phyloP scores from a whole-genome alignment of 352 stramenopile species.

The Phytopythium litorale region DNA sequence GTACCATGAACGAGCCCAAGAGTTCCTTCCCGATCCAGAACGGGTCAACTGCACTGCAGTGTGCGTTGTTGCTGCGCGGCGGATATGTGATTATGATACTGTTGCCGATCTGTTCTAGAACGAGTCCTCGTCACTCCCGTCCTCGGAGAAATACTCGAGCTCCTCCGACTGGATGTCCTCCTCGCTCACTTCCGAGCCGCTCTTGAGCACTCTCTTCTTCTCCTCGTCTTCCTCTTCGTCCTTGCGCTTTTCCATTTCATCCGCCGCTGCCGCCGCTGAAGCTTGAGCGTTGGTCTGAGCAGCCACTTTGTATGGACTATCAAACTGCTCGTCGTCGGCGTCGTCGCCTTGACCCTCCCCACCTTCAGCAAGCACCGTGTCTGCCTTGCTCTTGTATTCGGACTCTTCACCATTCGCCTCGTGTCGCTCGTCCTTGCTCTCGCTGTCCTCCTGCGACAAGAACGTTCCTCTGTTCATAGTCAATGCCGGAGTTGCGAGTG shows the following conservation, averaged over 20 bases:
- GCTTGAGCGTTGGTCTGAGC: neutral
- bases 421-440: slow-evolving; percentile 12
- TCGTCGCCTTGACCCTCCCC: neutral
- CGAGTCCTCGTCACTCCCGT: slow-evolving; percentile 75
- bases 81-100: neutral
- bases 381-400: slow-evolving; percentile 9
- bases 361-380: slow-evolving; percentile 7
- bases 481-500: neutral
- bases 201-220: slow-evolving; percentile 38
- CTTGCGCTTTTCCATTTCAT: slow-evolving; percentile 2
- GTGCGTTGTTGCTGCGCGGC: neutral
- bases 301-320: slow-evolving; percentile 5
- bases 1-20: slow-evolving; percentile 16
- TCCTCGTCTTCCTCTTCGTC: slow-evolving; percentile 31
- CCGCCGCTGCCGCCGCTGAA: neutral
- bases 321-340: slow-evolving; percentile 5
- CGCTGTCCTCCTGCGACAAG: slow-evolving; percentile 14
- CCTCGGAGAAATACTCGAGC: slow-evolving; percentile 81
- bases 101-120: slow-evolving; percentile 35
- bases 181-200: slow-evolving; percentile 50
- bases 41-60: neutral
- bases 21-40: neutral
- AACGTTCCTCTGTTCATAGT: slow-evolving; percentile 8
- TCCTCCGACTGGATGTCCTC: slow-evolving; percentile 75
- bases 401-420: neutral